Percentiles rank a stretch among this genome's conserved stretches.
Evolutionary conservation across 1,284 basidiomycete species (phyloP).

Genomic region (Takashimella tepidaria): DNA sequence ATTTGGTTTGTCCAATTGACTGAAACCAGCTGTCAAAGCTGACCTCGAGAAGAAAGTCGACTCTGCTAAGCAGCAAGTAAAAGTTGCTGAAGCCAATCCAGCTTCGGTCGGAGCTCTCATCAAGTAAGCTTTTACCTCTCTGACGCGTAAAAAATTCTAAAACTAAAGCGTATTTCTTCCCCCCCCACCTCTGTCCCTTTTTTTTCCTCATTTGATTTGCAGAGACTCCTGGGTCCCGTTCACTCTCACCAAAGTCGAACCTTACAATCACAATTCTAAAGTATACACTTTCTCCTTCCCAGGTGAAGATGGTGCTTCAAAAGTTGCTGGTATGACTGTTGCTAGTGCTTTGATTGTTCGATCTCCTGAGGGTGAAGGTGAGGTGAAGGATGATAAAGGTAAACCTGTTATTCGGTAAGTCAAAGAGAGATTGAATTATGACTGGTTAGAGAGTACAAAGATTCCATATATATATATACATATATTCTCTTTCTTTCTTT

Average conservation of each 20-base stretch:
- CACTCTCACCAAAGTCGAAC: slow-evolving; percentile 73
- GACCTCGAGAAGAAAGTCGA: not conserved
- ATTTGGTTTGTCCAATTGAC: too few species aligned
- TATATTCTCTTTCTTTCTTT: too few species aligned
- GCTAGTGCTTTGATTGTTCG: slow-evolving; percentile 55
- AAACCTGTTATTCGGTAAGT: slow-evolving; percentile 74
- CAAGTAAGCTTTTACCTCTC: not conserved
- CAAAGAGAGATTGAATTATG: slow-evolving; percentile 24
- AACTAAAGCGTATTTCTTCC: not conserved
- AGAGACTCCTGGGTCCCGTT: slow-evolving; percentile 50
- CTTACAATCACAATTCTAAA: slow-evolving; percentile 89
- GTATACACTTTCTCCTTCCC: slow-evolving; percentile 82
- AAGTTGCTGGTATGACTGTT: slow-evolving; percentile 62
- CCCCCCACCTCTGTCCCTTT: not conserved
- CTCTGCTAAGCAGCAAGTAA: not conserved
- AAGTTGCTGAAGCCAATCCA: not conserved
- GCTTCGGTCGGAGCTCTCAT: not conserved
- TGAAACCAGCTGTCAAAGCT: not conserved
- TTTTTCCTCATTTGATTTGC: slow-evolving; percentile 1
- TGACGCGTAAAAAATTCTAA: not conserved
- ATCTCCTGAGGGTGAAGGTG: slow-evolving; percentile 47
- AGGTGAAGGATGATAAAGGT: slow-evolving; percentile 64
- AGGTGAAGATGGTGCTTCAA: slow-evolving; percentile 58
- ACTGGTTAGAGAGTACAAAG: not conserved
- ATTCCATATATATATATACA: too few species aligned